These are phyloP conservation scores for Phytophthora palmivora DNA, from an alignment of 352 stramenopile species.

Conservation along the genomic window DNA sequence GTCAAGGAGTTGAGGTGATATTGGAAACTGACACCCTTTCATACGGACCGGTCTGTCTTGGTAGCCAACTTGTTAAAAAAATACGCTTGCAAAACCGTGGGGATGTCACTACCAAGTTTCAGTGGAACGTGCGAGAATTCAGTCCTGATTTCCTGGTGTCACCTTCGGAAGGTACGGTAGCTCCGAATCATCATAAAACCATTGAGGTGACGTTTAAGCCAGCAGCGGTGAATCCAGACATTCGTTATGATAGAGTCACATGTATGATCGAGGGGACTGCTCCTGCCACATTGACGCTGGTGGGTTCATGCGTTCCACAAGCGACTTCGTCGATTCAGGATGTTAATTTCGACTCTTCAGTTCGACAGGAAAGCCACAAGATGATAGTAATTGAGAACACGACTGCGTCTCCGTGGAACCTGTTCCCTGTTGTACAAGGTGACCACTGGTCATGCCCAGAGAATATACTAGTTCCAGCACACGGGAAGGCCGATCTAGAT, in stretches of 20 bases:
- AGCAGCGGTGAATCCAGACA: slow-evolving; percentile 74
- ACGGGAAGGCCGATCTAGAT: slow-evolving; percentile 64
- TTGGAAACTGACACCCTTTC: slow-evolving; percentile 91
- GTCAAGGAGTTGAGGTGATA: slow-evolving; percentile 91
- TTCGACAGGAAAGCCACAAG: slow-evolving; percentile 74
- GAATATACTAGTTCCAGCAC: slow-evolving; percentile 80
- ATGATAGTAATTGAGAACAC: slow-evolving; percentile 84
- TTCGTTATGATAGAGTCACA: slow-evolving; percentile 85
- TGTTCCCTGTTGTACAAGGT: slow-evolving; percentile 88
- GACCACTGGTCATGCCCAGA: slow-evolving; percentile 89
- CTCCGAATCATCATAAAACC: slow-evolving; percentile 85
- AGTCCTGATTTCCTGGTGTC: slow-evolving; percentile 83
- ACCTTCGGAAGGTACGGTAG: slow-evolving; percentile 82
- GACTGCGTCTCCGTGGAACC: slow-evolving; percentile 82
- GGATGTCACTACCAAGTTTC: slow-evolving; percentile 90
- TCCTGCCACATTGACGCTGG: slow-evolving; percentile 76
- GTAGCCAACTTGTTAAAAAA: slow-evolving; percentile 85
- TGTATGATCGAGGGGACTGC: slow-evolving; percentile 70
- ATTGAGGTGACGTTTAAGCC: slow-evolving; percentile 94
- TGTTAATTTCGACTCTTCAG: slow-evolving; percentile 83
- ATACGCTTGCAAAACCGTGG: slow-evolving; percentile 91
- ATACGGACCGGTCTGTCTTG: slow-evolving; percentile 91
- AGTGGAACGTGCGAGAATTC: slow-evolving; percentile 84
- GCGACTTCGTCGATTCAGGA: slow-evolving; percentile 88
- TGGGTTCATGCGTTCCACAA: slow-evolving; percentile 89